Base-by-base conservation (phyloP, 495 filamentous ascomycete species). In the Hypoxylon fuscum region DNA sequence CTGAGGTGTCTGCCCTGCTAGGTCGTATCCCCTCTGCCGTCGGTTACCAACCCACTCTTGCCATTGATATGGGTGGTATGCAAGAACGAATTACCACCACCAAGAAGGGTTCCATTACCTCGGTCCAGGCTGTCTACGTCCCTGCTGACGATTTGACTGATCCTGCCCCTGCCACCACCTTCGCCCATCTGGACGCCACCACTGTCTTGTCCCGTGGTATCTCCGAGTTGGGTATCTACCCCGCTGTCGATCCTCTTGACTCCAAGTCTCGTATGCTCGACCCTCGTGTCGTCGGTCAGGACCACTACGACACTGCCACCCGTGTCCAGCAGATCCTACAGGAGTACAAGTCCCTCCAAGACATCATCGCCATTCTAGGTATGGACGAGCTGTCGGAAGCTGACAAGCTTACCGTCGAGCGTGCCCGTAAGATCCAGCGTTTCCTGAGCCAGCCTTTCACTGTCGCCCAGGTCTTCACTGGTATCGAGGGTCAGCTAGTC, bases 141-240 rank as follows among this genome's bases (percentile, higher is more conserved):
- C 96, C 95, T 74, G 96, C 95, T 87, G 95, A 98, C 77, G 95
- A 98, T 90, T 87, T 98, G 91, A 98, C 95, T 83, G 95, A 98
- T 81, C 95, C 95, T 83, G 95, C 95, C 71, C 95, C 95, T 69
- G 95, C 95, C 75, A 98, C 95, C 80, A 98, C 95, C 83, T 98
- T 98, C 83, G 95, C 95, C 80, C 95, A 98, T 85, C 89, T 98
- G 88, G 95, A 98, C 84, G 96, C 95, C 87, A 98, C 95, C 82
- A 98, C 96, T 87, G 95, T 98, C 73, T 83, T 98, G 86, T 98
- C 95, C 70, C 95, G 95, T 90, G 96, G 95, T 92, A 98, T 98
- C 81, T 98, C 95, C 70, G 95, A 98, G 86, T 87, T 98, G 88
- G 95, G 95, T 91, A 98, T 98, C 88, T 98, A 98, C 86, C 95